These are phyloP conservation scores for Dendrothele bispora DNA, from an alignment of 768 basidiomycete species.

Conservation along the genomic window DNA sequence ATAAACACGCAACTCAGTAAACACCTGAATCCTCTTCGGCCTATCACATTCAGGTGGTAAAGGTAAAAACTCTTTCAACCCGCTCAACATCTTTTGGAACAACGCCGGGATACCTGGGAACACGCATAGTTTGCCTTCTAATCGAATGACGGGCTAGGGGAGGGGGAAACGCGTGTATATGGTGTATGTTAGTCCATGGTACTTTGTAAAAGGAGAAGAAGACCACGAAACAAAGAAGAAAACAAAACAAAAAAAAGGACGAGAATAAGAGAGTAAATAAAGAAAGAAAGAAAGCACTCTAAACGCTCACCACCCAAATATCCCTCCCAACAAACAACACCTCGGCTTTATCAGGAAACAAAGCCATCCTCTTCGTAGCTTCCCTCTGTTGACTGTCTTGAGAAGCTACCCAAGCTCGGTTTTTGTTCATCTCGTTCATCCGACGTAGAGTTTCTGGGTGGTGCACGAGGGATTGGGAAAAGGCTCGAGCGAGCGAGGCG, in stretches of 20 bases:
- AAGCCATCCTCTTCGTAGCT: slow-evolving; percentile 86
- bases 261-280: neutral
- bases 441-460: slow-evolving; percentile 77
- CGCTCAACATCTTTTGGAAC: slow-evolving; percentile 80
- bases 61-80: slow-evolving; percentile 70
- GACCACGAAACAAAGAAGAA: too few relatives aligned
- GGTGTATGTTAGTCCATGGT: too few relatives aligned
- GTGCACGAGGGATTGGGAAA: slow-evolving; percentile 67
- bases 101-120: slow-evolving; percentile 89
- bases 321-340: slow-evolving; percentile 77
- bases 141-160: slow-evolving; percentile 76
- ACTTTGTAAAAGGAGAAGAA: too few relatives aligned
- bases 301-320: slow-evolving; percentile 80
- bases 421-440: slow-evolving; percentile 62
- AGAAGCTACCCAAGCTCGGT: slow-evolving; percentile 53
- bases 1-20: slow-evolving; percentile 63
- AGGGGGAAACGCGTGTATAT: slow-evolving; percentile 3
- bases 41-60: slow-evolving; percentile 75
- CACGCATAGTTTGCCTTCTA: slow-evolving; percentile 84
- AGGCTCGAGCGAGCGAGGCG: slow-evolving; percentile 82
- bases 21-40: slow-evolving; percentile 79
- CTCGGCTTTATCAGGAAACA: slow-evolving; percentile 81
- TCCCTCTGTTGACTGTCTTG: slow-evolving; percentile 74
- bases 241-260: neutral
- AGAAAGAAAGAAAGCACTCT: too few relatives aligned